These are phyloP conservation scores for Debaryomycetaceae sp. DNA, from an alignment of 1,139 yeast genomes.

Conservation along the genomic window DNA sequence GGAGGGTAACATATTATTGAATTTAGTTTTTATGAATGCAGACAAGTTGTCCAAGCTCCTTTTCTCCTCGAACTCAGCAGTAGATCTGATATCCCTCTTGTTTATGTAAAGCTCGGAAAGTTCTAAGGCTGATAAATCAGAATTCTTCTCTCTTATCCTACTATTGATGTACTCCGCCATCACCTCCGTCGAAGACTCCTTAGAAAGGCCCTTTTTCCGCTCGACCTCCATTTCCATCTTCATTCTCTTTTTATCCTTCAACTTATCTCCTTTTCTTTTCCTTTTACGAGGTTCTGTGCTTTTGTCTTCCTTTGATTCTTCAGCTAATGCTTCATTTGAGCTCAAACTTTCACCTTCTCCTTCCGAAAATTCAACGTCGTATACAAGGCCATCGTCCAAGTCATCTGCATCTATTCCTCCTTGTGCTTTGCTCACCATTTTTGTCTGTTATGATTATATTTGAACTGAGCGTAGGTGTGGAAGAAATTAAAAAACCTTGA, in stretches of 20 bases:
- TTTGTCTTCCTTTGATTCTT: conserved; percentile 11
- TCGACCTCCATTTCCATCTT: conserved; percentile 59
- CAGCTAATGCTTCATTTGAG: conserved; percentile 6
- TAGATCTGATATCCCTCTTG: conserved; percentile 46
- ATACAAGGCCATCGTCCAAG: conserved; percentile 65
- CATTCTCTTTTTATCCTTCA: conserved; percentile 50
- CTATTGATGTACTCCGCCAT: conserved; percentile 60
- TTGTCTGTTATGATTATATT: too few relatives aligned
- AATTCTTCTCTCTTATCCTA: conserved; percentile 47
- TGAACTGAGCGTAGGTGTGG: not conserved
- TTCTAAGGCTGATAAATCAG: conserved; percentile 61
- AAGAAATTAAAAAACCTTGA: not conserved
- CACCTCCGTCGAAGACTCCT: conserved; percentile 45
- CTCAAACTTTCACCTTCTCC: conserved; percentile 8
- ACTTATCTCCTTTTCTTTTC: conserved; percentile 27
- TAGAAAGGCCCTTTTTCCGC: conserved; percentile 48
- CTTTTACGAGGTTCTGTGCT: conserved; percentile 19
- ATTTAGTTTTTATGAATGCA: conserved; percentile 39
- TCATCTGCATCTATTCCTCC: conserved; percentile 42
- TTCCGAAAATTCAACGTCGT: conserved; percentile 41
- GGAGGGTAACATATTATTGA: conserved; percentile 42
- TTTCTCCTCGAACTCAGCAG: conserved; percentile 44
- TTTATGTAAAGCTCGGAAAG: conserved; percentile 55
- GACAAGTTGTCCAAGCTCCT: conserved; percentile 48
- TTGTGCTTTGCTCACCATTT: not conserved